These are phyloP conservation scores for Taphrina wiesneri DNA, from an alignment of 1,139 yeast species.

Conservation along the genomic window DNA sequence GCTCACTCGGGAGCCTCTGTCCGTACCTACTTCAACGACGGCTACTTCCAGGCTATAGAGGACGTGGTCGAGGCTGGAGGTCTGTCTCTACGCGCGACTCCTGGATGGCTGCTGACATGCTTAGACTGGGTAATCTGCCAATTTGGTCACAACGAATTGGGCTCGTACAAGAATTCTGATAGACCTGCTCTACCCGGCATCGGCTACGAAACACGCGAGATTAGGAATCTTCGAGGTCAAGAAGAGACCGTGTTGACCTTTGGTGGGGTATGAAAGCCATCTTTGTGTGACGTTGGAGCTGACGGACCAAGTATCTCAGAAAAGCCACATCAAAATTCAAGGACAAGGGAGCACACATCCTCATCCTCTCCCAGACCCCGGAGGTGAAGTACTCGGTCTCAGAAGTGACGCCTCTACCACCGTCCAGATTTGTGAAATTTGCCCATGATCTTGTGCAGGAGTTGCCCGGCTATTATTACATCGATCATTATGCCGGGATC, in stretches of 20 bases:
- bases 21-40: constrained; percentile 1
- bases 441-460: not conserved
- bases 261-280: not conserved
- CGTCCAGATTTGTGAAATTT: not conserved
- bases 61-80: not conserved
- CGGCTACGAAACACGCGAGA: not conserved
- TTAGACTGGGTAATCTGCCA: not conserved
- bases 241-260: not conserved
- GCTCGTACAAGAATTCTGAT: not conserved
- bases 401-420: not conserved
- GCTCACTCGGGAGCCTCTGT: constrained; percentile 9
- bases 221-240: not conserved
- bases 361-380: constrained; percentile 10
- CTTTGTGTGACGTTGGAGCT: not conserved
- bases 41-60: not conserved
- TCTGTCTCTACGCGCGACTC: not conserved
- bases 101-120: not conserved
- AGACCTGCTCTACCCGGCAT: not conserved
- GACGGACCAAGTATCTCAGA: not conserved
- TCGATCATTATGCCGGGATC: not conserved
- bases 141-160: constrained; percentile 14
- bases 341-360: not conserved
- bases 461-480: not conserved
- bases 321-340: not conserved
- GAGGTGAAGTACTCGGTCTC: constrained; percentile 1